These are phyloP conservation scores for Cryphonectria nitschkei DNA, from an alignment of 2,329 filamentous ascomycete genomes.

Conservation along the genomic window DNA sequence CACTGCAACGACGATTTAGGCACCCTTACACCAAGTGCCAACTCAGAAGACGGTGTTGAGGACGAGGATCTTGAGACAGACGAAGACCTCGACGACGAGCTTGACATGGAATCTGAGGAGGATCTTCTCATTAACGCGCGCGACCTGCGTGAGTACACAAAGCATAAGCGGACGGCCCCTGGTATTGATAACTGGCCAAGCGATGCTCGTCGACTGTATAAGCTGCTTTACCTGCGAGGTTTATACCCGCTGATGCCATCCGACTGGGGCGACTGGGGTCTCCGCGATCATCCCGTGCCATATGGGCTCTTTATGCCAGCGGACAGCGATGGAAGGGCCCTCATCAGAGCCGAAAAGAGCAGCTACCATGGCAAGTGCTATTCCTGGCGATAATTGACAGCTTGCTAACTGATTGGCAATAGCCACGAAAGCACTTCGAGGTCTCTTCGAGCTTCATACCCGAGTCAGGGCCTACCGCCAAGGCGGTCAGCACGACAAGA, in stretches of 20 bases:
- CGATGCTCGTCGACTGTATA: slow-evolving; percentile 39
- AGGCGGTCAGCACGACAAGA: slow-evolving; percentile 35
- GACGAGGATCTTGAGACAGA: slow-evolving; percentile 16
- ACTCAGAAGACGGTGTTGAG: not conserved
- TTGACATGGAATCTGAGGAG: slow-evolving; percentile 15
- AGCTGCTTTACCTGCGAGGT: slow-evolving; percentile 41
- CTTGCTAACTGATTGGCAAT: slow-evolving; percentile 9
- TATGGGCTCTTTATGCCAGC: slow-evolving; percentile 38
- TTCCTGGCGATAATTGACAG: not conserved
- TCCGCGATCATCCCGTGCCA: slow-evolving; percentile 40
- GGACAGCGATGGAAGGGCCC: slow-evolving; percentile 32
- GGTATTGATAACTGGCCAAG: slow-evolving; percentile 37
- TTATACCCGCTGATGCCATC: slow-evolving; percentile 41
- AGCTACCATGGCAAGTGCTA: slow-evolving; percentile 35
- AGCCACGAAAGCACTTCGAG: slow-evolving; percentile 41
- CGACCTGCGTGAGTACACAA: slow-evolving; percentile 10
- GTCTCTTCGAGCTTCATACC: slow-evolving; percentile 40
- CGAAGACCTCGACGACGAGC: slow-evolving; percentile 23
- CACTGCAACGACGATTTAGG: not conserved
- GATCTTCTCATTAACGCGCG: slow-evolving; percentile 9
- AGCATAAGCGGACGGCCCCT: slow-evolving; percentile 21
- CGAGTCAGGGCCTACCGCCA: slow-evolving; percentile 39
- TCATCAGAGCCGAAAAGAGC: slow-evolving; percentile 36
- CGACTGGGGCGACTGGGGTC: slow-evolving; percentile 37
- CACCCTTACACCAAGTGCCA: not conserved